phyloP scores from a whole-genome alignment of 192 early-diverging fungal genomes.

The Obelidium mucronatum region DNA sequence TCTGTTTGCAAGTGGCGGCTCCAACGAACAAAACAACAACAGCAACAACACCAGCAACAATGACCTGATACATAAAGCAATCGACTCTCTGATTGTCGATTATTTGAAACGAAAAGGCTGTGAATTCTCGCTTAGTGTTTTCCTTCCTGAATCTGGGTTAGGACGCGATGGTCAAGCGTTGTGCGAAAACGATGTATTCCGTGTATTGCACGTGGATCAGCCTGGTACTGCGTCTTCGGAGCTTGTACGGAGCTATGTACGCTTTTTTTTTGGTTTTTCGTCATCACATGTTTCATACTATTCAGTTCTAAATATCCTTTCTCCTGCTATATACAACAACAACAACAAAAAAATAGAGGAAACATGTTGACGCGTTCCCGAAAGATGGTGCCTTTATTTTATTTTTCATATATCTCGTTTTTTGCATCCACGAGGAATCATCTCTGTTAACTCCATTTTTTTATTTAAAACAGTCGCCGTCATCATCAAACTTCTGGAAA shows the following conservation, averaged over 20 bases:
- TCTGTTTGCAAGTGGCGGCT: too few relatives aligned
- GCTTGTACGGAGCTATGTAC: conserved; percentile 37
- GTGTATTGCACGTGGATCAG: conserved; percentile 53
- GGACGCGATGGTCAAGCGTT: conserved; percentile 29
- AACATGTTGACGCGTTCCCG: background rate
- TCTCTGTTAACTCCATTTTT: too few relatives aligned
- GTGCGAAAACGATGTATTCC: conserved; percentile 44
- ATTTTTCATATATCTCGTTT: too few relatives aligned
- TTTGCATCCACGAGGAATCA: too few relatives aligned
- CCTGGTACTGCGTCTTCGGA: conserved; percentile 14
- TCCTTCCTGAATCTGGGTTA: conserved; percentile 59
- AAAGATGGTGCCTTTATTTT: background rate
- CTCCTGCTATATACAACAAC: background rate
- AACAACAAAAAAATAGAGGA: background rate
- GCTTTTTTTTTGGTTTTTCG: too few relatives aligned
- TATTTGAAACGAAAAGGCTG: conserved; percentile 48
- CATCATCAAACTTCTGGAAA: conserved; percentile 41
- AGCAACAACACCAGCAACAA: too few relatives aligned
- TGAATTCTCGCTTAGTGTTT: conserved; percentile 63
- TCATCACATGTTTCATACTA: too few relatives aligned
- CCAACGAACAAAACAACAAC: too few relatives aligned
- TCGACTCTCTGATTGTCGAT: conserved; percentile 57
- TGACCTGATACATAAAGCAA: too few relatives aligned
- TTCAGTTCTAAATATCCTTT: too few relatives aligned
- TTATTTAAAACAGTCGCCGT: conserved; percentile 7